Percentiles rank a stretch among this genome's conserved stretches.
phyloP scores from a whole-genome alignment of 2,329 filamentous ascomycete species.

The Graphiopsis chlorocephala region DNA sequence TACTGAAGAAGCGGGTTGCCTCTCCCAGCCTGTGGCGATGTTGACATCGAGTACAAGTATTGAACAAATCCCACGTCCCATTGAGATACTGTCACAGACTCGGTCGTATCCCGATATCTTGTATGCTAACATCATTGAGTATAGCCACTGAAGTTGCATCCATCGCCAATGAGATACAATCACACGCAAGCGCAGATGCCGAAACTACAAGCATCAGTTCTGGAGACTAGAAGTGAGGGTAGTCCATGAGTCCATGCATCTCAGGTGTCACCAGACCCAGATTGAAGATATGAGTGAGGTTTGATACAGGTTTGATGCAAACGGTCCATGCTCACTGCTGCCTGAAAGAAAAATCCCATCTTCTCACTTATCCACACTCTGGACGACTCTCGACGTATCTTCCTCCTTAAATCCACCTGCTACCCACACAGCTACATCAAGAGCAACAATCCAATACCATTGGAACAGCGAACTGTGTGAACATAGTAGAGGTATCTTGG shows the following conservation, averaged over 20 bases:
- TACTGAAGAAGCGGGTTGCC: neutral
- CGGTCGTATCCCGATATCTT: neutral
- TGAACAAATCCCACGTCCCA: neutral
- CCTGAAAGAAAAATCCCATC: neutral
- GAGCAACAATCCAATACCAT: neutral
- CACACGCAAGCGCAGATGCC: neutral
- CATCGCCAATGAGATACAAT: neutral
- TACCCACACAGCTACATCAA: neutral
- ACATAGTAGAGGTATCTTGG: neutral
- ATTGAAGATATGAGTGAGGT: neutral
- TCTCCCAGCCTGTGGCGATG: neutral
- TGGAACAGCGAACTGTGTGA: neutral
- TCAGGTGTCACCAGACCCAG: neutral
- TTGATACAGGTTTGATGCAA: neutral
- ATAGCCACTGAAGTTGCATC: neutral
- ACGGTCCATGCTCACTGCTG: neutral
- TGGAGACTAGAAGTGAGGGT: neutral
- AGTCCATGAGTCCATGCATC: neutral
- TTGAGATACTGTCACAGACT: neutral
- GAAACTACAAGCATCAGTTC: neutral
- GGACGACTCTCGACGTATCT: neutral
- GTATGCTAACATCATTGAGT: neutral
- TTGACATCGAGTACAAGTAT: neutral
- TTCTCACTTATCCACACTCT: neutral
- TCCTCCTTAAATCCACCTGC: neutral